These are phyloP conservation scores for Aspergillus wentii DNA, from an alignment of 495 filamentous ascomycete species.

Conservation along the genomic window DNA sequence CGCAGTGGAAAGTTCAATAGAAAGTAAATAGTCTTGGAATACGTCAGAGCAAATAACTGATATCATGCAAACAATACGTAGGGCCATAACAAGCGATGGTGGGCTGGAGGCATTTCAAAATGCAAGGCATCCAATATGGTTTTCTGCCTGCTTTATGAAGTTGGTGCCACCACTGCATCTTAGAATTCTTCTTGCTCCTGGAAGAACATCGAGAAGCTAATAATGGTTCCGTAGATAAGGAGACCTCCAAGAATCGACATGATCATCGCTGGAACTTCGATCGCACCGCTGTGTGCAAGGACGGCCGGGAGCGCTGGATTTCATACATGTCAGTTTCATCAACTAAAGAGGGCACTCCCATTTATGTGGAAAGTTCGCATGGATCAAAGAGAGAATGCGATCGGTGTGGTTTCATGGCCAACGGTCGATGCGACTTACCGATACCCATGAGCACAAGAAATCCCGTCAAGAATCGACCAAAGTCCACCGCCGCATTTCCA, in stretches of 20 bases:
- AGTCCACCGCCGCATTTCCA: slow-evolving; percentile 76
- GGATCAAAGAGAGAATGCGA: too few species aligned
- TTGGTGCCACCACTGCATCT: slow-evolving; percentile 5
- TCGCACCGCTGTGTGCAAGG: slow-evolving; percentile 78
- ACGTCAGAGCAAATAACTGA: slow-evolving; percentile 10
- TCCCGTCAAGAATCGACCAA: slow-evolving; percentile 90
- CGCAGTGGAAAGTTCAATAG: background rate
- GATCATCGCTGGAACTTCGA: slow-evolving; percentile 78
- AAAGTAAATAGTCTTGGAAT: slow-evolving; percentile 3
- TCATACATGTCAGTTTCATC: too few species aligned
- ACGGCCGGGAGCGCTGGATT: slow-evolving; percentile 81
- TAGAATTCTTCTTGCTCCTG: slow-evolving; percentile 88
- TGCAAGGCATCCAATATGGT: background rate
- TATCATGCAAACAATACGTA: slow-evolving; percentile 2
- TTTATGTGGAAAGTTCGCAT: too few species aligned
- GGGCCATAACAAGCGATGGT: too few species aligned
- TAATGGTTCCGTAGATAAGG: slow-evolving; percentile 96
- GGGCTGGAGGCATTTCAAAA: too few species aligned
- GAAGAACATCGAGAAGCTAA: slow-evolving; percentile 97
- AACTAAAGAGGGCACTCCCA: too few species aligned
- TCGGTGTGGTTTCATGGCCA: too few species aligned
- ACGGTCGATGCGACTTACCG: slow-evolving; percentile 62
- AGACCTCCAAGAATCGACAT: slow-evolving; percentile 93
- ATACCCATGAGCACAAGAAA: slow-evolving; percentile 98
- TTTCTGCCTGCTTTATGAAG: too few species aligned